Base-by-base conservation (phyloP, 2,329 filamentous ascomycete species). In the Venturia aucupariae region DNA sequence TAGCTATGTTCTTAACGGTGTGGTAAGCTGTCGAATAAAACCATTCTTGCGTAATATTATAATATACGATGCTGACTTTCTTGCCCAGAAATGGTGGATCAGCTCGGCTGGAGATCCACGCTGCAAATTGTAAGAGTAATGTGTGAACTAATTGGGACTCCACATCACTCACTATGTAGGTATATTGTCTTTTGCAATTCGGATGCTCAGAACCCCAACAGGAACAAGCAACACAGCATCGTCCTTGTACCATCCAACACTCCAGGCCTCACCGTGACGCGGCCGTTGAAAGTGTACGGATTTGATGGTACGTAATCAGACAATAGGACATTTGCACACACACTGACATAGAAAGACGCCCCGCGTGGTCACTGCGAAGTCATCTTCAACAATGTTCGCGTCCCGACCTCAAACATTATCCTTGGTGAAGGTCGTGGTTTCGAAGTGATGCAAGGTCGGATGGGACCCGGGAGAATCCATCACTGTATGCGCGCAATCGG, bases 141-240 rank as follows among this genome's bases (percentile, higher is more conserved):
- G 11, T 24, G 22, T 30, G n/a, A 35, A n/a, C 24, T n/a, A 32
- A 32, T 13, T 48, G 6, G 13, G 39, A 17, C 3, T 22, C 22
- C 4, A 3, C 10, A n/a, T 48, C 24, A 62, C 60, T 62, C 5
- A 44, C 41, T 24, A 17, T 46, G 5, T 22, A 62, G 60, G 75
- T 97, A 96, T 80, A 87, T 99, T 67, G 92, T 96, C 71, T 96
- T 99, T 90, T 94, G 90, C 78, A 96, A 97, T 82, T 89, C 86
- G 15, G 90, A 95, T 73, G 81, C 89, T 60, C 79, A 80, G 69
- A 89, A 95, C 80, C 78, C 82, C 68, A 87, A 92, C 74, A 80
- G 86, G 27, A 96, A 97, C 83, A 85, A 84, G 72, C 92, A 97
- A 74, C 94, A 97, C 77, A 96, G 92, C 30, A 92, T 99, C 67